A percentile compares a stretch with the other conserved stretches of the same genome.
Evolutionary conservation across 148 eudicot genomes (phyloP).

Genomic region (Cornus suecica): DNA sequence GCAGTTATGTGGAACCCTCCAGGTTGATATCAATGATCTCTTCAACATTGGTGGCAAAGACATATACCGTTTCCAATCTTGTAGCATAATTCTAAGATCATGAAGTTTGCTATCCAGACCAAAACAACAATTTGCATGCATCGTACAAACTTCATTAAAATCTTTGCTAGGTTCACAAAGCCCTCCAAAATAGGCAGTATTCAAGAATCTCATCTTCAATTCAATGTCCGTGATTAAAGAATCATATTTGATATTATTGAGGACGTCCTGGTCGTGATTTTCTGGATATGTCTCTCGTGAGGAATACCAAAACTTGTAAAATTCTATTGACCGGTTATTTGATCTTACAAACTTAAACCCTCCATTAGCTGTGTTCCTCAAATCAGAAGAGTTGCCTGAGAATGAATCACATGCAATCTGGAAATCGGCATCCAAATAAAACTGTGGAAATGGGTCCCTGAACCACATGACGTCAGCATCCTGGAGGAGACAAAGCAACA

Average conservation of each 20-base stretch:
- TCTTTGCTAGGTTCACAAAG: constrained; percentile 56
- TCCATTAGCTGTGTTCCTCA: constrained; percentile 49
- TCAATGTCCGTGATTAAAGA: constrained; percentile 37
- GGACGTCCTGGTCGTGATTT: constrained; percentile 23
- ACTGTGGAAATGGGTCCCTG: constrained; percentile 56
- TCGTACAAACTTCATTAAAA: constrained; percentile 48
- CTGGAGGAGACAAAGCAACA: constrained; percentile 30
- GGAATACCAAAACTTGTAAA: constrained; percentile 34
- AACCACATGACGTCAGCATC: constrained; percentile 73
- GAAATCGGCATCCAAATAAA: constrained; percentile 52
- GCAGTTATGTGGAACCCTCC: constrained; percentile 51
- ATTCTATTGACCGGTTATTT: constrained; percentile 42
- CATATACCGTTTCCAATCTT: constrained; percentile 54
- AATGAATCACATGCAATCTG: constrained; percentile 61
- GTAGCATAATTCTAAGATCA: constrained; percentile 53
- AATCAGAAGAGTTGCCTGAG: constrained; percentile 35
- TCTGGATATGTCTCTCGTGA: constrained; percentile 26
- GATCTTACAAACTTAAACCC: constrained; percentile 61
- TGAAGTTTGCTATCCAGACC: constrained; percentile 43
- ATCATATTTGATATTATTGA: constrained; percentile 17
- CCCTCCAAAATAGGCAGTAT: constrained; percentile 58
- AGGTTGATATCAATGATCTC: constrained; percentile 22
- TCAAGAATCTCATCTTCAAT: constrained; percentile 48
- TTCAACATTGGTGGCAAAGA: constrained; percentile 37
- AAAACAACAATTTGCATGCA: constrained; percentile 62